These are phyloP conservation scores for Gonapodya prolifera DNA, from an alignment of 192 early-diverging fungal genomes.

Conservation along the genomic window DNA sequence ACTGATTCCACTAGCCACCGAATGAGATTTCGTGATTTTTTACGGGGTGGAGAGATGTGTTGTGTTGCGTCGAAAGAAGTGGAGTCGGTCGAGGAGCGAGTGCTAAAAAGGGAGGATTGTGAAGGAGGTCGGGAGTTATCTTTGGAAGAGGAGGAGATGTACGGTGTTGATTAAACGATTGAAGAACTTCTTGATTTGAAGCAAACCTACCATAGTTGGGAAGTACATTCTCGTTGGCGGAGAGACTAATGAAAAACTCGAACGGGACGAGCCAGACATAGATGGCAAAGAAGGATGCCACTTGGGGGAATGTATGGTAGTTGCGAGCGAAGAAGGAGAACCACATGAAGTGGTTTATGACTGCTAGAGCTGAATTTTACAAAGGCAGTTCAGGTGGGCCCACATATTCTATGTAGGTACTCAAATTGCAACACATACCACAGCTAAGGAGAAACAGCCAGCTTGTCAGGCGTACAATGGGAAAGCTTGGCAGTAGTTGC, in stretches of 20 bases:
- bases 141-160: not conserved
- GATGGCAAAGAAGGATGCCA: slow-evolving; percentile 85
- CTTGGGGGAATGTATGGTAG: slow-evolving; percentile 57
- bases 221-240: slow-evolving; percentile 76
- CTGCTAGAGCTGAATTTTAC: slow-evolving; percentile 39
- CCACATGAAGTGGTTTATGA: slow-evolving; percentile 89
- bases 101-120: not conserved
- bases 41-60: not conserved
- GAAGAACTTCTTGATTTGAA: not conserved
- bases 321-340: slow-evolving; percentile 79
- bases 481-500: slow-evolving; percentile 67
- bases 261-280: slow-evolving; percentile 92
- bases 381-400: slow-evolving; percentile 12
- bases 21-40: not conserved
- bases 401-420: not conserved
- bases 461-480: slow-evolving; percentile 64
- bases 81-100: not conserved
- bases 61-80: not conserved
- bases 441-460: slow-evolving; percentile 68
- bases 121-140: not conserved
- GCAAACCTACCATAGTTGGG: slow-evolving; percentile 19
- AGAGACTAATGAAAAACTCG: slow-evolving; percentile 81
- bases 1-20: not conserved
- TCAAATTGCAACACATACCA: slow-evolving; percentile 31
- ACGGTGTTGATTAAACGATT: not conserved